Conservation (phyloP, 1,139 yeast species). For the Lodderomyces margitis region DNA sequence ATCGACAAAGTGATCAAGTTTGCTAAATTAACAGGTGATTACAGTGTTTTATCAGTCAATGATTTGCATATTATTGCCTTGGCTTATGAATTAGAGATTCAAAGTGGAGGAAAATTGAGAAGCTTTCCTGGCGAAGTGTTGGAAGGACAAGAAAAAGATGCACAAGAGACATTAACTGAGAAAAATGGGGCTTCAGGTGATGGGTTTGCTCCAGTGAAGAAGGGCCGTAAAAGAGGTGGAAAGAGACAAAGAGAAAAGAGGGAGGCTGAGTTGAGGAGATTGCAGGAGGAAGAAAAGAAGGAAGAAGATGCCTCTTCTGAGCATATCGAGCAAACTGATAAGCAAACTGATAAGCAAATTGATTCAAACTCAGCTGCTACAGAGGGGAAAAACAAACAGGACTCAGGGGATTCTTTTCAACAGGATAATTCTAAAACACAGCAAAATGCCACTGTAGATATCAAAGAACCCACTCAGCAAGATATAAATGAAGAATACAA, state of each 20-base stretch:
- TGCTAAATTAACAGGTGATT: slow-evolving; percentile 90
- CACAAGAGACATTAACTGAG: slow-evolving; percentile 8
- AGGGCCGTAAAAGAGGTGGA: slow-evolving; percentile 61
- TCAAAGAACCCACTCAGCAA: slow-evolving; percentile 4
- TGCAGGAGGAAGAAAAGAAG: slow-evolving; percentile 48
- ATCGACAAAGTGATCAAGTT: slow-evolving; percentile 69
- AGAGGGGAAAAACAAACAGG: background rate
- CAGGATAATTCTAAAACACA: no score
- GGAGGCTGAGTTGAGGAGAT: slow-evolving; percentile 34
- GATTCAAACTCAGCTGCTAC: slow-evolving; percentile 1
- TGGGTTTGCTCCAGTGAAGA: slow-evolving; percentile 27
- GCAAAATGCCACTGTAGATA: no score
- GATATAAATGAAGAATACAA: slow-evolving; percentile 44
- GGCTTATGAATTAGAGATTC: slow-evolving; percentile 82
- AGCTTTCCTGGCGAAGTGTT: slow-evolving; percentile 64
- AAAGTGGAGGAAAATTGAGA: slow-evolving; percentile 67
- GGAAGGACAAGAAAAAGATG: slow-evolving; percentile 11
- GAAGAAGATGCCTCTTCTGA: slow-evolving; percentile 16
- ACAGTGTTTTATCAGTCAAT: slow-evolving; percentile 78
- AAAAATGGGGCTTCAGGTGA: slow-evolving; percentile 10
- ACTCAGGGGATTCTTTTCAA: no score
- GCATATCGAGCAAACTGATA: slow-evolving; percentile 6
- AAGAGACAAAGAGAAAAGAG: slow-evolving; percentile 59
- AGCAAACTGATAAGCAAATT: slow-evolving; percentile 8
- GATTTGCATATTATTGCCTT: slow-evolving; percentile 92